Evolutionary conservation across 257 asterid genomes (phyloP).

Genomic region (Gentiana straminea): DNA sequence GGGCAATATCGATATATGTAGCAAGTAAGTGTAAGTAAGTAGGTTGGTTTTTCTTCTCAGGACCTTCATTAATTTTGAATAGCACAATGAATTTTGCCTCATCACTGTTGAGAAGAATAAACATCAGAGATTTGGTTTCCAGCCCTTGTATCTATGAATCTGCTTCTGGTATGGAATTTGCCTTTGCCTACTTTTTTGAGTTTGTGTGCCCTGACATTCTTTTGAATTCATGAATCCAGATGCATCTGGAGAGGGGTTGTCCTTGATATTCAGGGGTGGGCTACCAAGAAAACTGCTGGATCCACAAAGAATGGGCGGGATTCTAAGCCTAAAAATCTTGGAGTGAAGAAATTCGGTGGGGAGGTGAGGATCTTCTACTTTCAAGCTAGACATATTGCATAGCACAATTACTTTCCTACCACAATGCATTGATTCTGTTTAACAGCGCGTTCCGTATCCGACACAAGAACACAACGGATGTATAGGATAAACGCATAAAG

Average conservation of each 20-base stretch:
- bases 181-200: background rate
- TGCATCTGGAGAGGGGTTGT: conserved; percentile 67
- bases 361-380: conserved; percentile 39
- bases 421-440: too few species aligned
- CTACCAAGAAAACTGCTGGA: conserved; percentile 84
- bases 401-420: background rate
- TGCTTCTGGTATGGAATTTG: conserved; percentile 38
- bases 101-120: conserved; percentile 36
- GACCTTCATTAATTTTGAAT: background rate
- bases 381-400: too few species aligned
- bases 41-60: background rate
- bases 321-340: conserved; percentile 80
- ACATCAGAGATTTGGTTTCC: conserved; percentile 47
- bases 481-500: too few species aligned
- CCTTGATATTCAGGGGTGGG: conserved; percentile 83
- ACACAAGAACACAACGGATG: too few species aligned
- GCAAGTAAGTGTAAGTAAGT: too few species aligned
- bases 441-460: too few species aligned
- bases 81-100: conserved; percentile 17
- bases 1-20: too few species aligned
- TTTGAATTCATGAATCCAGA: conserved; percentile 20
- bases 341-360: conserved; percentile 91
- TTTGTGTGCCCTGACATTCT: background rate
- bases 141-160: conserved; percentile 38
- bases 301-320: conserved; percentile 93